Base-by-base conservation (phyloP, 306 rosid species). In the Astragalus glycyphyllos region DNA sequence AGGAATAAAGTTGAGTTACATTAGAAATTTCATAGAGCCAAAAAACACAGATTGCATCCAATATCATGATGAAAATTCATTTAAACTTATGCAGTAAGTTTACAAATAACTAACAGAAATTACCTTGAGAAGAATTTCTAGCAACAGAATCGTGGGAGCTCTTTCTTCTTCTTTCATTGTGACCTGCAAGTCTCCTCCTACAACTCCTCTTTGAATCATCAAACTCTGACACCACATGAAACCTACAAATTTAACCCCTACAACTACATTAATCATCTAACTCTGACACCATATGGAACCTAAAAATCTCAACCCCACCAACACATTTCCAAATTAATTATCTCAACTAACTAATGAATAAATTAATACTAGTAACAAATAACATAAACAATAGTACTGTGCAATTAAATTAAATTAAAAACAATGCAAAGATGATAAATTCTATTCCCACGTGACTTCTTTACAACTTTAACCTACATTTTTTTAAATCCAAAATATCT, bases 191-290 rank as follows among this genome's bases (percentile, higher is more conserved):
- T 85, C 98, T 75, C 77, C 98, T 86, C 79, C 93, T 83, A 54
- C 98, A 92, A 80, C 98, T 92, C 75, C 98, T 89, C 83, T 92
- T 92, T 5, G 96, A 82, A 46, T 92, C 90, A 74, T 92, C 98
- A 73, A 92, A 92, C 77, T 93, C 98, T 7, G 97, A 84, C 61
- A 90, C 86, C 49, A 75, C 85, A 73, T 93, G 98, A 73, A 93
- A 93, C 97, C 98, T 93, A 73, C 46, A 75, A 2, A 53, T 38
- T 53, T 16, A 67, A 44, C 48, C 7, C 51, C 68, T 11, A 4
- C 4, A 37, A 31, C 38, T 48, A 65, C 8, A 74, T 54, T 74
- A 64, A 41, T 23, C 15, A 26, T 26, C 31, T 26, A 26, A 26
- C 31, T 26, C 31, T 26, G 4, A 26, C 31, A 26, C 31, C 31